Evolutionary conservation across 495 filamentous ascomycete genomes (phyloP).

Genomic region (Cladorrhinum samala): DNA sequence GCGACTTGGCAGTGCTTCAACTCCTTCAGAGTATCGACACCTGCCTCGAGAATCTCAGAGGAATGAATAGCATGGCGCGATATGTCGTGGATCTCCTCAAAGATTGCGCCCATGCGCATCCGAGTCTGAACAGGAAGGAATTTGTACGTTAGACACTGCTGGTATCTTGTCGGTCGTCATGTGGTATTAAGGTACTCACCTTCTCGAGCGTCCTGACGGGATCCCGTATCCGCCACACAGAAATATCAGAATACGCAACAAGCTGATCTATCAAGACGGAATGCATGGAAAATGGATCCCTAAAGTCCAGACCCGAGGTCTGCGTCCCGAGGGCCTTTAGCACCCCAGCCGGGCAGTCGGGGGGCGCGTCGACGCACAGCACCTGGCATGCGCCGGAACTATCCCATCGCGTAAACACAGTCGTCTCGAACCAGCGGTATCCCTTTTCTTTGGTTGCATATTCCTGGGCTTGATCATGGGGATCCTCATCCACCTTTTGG

Average conservation of each 20-base stretch:
- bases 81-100: constrained; percentile 17
- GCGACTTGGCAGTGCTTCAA: constrained; percentile 6
- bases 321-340: background rate
- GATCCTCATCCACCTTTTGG: constrained; percentile 5
- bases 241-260: constrained; percentile 15
- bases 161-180: background rate
- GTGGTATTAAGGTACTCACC: background rate
- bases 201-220: constrained; percentile 19
- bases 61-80: constrained; percentile 18
- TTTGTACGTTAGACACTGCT: background rate
- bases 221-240: constrained; percentile 21
- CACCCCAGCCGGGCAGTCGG: constrained; percentile 6
- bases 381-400: constrained; percentile 7
- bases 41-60: constrained; percentile 16
- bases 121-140: constrained; percentile 12
- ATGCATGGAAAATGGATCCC: constrained; percentile 20
- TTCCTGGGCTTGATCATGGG: constrained; percentile 10
- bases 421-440: constrained; percentile 23
- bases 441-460: constrained; percentile 10
- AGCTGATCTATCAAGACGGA: constrained; percentile 15
- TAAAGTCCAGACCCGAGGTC: constrained; percentile 3
- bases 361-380: constrained; percentile 15
- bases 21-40: constrained; percentile 12
- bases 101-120: constrained; percentile 11
- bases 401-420: constrained; percentile 19